phyloP scores from a whole-genome alignment of 352 stramenopile genomes.

The Salisapilia sapeloensis region DNA sequence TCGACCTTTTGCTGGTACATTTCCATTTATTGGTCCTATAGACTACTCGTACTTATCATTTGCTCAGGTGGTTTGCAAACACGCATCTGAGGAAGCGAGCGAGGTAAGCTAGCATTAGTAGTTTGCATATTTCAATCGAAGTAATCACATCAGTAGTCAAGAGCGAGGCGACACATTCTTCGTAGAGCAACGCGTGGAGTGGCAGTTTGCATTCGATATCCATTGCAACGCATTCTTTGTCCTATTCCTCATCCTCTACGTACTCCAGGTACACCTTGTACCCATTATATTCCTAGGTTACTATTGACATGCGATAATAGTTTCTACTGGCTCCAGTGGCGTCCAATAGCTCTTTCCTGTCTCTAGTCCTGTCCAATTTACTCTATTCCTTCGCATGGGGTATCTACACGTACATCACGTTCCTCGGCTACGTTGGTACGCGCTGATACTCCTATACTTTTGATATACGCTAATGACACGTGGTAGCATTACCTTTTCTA shows the following conservation, averaged over 20 bases:
- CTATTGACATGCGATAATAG: conserved; percentile 32
- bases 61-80: conserved; percentile 42
- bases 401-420: conserved; percentile 97
- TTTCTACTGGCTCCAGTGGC: conserved; percentile 93
- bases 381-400: conserved; percentile 88
- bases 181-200: conserved; percentile 96
- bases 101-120: conserved; percentile 17
- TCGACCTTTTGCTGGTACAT: conserved; percentile 39
- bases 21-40: not conserved
- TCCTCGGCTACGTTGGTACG: conserved; percentile 91
- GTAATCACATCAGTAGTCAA: conserved; percentile 12
- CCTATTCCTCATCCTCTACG: conserved; percentile 91
- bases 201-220: conserved; percentile 99
- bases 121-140: conserved; percentile 1
- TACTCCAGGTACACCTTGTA: conserved; percentile 57
- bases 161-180: conserved; percentile 65
- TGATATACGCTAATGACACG: no score
- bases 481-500: conserved; percentile 79
- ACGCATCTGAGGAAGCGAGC: conserved; percentile 37
- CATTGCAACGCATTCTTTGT: conserved; percentile 99
- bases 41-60: not conserved
- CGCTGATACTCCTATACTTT: conserved; percentile 1
- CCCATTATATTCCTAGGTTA: conserved; percentile 5
- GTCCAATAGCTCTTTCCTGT: conserved; percentile 74
- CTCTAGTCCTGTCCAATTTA: conserved; percentile 85